Base-by-base conservation (phyloP, 2,329 filamentous ascomycete genomes). In the Diatrype stigma region DNA sequence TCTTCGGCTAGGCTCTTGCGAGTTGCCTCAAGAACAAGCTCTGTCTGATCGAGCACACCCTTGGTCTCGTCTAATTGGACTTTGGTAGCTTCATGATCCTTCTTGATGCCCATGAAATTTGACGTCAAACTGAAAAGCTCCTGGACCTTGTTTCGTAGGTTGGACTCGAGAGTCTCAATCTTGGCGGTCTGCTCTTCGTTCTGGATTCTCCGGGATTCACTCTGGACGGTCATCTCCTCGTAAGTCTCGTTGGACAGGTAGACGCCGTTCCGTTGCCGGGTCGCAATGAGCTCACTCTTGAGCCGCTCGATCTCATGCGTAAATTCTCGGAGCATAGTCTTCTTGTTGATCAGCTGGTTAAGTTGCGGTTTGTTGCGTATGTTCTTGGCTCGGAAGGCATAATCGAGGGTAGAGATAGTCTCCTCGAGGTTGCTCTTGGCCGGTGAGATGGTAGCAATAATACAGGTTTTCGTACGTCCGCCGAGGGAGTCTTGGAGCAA, bases 291-390 rank as follows among this genome's bases (percentile, higher is more conserved):
- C 66, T 99, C 94, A 59, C 87, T 89, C 75, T 96, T 96, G 34
- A 99, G 77, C 66, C 90, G 94, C 68, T 99, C 91, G 47, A 99
- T 96, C 66, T 99, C 94, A 22, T 80, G 76, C 0, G 93, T 94
- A 57, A 96, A 96, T 58, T 99, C 94, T 53, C 82, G 86, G 11
- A 99, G 78, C 12, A 99, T 71, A 3, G 90, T 96, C 72, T 94
- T 96, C 71, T 97, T 99, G 56, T 90, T 92, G 57, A 97, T 84
- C 64, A 90, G 82, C 46, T 90, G 89, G 70, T 97, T 99, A 61
- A 96, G 80, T 65, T 99, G 94, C 1, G 94, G 95, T 70, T 96
- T 96, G 71, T 99, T 99, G 46, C 90, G 88, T 63, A 99, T 99
- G 60, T 99, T 97, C 76, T 99, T 99, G 16, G 94, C 94, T 45